Evolutionary conservation across 2,329 filamentous ascomycete species (phyloP), one percentile per base, ranked within the genome.

Genomic region (Cercospora zeina): DNA sequence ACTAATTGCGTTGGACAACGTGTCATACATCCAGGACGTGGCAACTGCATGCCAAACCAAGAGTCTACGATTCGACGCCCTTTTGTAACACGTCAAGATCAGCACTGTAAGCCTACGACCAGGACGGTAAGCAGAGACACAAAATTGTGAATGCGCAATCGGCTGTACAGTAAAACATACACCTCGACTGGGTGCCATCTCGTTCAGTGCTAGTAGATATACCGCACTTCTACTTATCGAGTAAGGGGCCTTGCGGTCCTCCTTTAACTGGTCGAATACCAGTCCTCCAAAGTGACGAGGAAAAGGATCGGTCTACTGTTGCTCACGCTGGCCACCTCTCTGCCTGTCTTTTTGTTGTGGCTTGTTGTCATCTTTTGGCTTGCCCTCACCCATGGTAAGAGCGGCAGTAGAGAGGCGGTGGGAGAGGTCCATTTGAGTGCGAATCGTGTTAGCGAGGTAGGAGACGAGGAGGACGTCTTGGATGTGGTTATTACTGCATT

Each of bases 381-480:
- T 58, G 59, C 54, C 67, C 62, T 66, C 75, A 54, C 79, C 80
- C 68, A 81, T 76, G 33, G 80, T 82, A 50, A 82, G 76, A 2
- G 80, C 79, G 8, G 81, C 81, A 9, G 80, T 95, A 58, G 93
- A 93, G 74, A 99, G 83, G 67, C 93, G 87, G 84, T 97, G 96
- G 68, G 93, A 96, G 63, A 99, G 87, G 75, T 97, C 95, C 81
- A 99, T 97, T 82, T 99, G 95, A 70, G 93, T 97, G 78, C 93
- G 91, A 80, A 97, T 96, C 69, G 92, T 97, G 84, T 97, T 99
- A 77, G 95, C 92, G 68, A 99, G 85, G 82, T 99, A 99, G 70
- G 92, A 96, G 72, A 99, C 93, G 78, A 97, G 93, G 69, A 99
- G 87, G 65, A 99, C 93, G 77, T 99, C 95, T 82, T 99, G 95